Base-by-base conservation (phyloP, 805 yeast species). In the Candida vartiovaarae region DNA sequence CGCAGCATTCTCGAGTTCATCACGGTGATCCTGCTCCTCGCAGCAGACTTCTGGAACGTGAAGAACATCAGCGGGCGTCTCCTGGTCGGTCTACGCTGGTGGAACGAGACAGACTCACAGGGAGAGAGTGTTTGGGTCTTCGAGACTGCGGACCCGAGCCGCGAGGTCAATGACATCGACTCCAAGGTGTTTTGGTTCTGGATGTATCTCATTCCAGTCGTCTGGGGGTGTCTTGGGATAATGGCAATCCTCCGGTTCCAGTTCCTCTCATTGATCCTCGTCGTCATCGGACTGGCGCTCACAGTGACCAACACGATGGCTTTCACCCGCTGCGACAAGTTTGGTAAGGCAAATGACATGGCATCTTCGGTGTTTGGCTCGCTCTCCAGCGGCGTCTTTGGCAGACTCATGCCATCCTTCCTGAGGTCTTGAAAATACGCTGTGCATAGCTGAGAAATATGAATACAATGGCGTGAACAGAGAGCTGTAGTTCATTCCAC, bases 11-110 rank as follows among this genome's bases (percentile, higher is more conserved):
- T 87, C 34, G 78, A 87, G 55, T 91, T 93, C 69, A 89, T 91
- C 11, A 61, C 80, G 5, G 80, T 88, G 24, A 78, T 90, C 2
- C 66, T 93, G 15, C 66, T 89, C 20, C 71, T 87, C 23, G 85
- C 96, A 0, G 87, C 88, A 1, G 99, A 91, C 62, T 91, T 91
- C 58, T 91, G 97, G 95, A 84, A 86, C 58, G 80, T 87, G 25
- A 93, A 91, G 60, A 91, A 91, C 63, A 84, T 91, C 26, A 72
- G 95, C 23, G 99, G 99, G 1, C 69, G 98, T 46, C 73, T 87
- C 44, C 64, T 91, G 44, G 97, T 93, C 4, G 98, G 97, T 0
- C 71, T 93, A 50, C 74, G 95, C 51, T 91, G 99, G 99, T 91
- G 98, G 96, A 93, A 91, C 60, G 97, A 91, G 60, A 72, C 89